Percentiles rank a stretch among this genome's conserved stretches.
These are phyloP conservation scores for Calonectria leucothoes DNA, from an alignment of 2,329 filamentous ascomycete species.

Conservation along the genomic window DNA sequence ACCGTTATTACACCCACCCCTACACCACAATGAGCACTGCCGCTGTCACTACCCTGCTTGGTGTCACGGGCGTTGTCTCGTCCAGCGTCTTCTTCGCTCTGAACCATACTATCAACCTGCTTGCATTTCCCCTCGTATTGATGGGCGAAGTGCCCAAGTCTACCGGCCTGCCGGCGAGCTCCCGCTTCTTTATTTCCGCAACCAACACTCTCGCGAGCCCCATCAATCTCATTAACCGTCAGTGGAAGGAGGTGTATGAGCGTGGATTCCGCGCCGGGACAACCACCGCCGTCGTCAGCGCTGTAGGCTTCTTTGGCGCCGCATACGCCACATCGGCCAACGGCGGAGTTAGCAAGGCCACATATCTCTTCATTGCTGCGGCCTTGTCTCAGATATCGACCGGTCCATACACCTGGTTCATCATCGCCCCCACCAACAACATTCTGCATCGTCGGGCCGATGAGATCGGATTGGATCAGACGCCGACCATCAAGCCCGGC, in stretches of 20 bases:
- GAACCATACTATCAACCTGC: background rate
- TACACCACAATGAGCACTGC: background rate
- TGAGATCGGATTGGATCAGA: background rate
- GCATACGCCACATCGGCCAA: background rate
- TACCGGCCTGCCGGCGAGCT: background rate
- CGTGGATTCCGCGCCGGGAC: background rate
- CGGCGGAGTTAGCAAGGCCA: background rate
- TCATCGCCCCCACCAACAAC: background rate
- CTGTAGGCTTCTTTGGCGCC: background rate
- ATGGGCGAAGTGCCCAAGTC: background rate
- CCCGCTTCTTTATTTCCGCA: background rate
- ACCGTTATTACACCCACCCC: background rate
- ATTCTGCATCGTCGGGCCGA: background rate
- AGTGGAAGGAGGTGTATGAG: background rate
- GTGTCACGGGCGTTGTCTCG: background rate
- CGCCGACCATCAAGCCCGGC: background rate
- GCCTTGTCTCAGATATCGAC: background rate
- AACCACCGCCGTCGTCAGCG: background rate
- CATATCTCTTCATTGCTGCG: background rate
- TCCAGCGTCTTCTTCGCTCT: constrained; percentile 1
- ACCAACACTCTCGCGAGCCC: background rate
- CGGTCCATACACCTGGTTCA: background rate
- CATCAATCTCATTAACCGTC: background rate
- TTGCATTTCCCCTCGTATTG: background rate
- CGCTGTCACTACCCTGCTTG: background rate